Base-by-base conservation (phyloP, 495 filamentous ascomycete genomes). In the Penicillium maclennaniae region DNA sequence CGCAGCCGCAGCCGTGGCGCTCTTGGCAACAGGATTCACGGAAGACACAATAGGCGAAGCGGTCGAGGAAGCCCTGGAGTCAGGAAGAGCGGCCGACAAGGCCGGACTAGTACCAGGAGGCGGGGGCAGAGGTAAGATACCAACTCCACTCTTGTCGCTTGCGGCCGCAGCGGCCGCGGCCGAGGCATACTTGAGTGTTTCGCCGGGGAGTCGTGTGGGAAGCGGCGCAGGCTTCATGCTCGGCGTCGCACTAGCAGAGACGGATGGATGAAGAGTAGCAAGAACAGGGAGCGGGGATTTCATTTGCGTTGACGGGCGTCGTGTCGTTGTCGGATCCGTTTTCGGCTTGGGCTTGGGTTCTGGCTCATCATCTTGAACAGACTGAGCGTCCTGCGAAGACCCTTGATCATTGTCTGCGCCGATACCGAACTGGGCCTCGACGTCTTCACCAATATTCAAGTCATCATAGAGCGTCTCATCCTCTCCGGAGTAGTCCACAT, bases 391-490 rank as follows among this genome's bases (percentile, higher is more conserved):
- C 77, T 98, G 93, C 47, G 92, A 97, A 19, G 92, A 97, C 49
- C 89, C 84, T 44, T 84, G 83, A 67, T 98, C 93, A 62, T 83
- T 86, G 17, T 97, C 95, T 51, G 76, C 77, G 54, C 74, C 80
- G 77, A 96, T 86, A 40, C 91, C 95, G 57, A 87, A 97, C 37
- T 81, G 77, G 43, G 82, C 86, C 58, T 93, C 92, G 52, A 85
- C 76, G 57, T 97, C 95, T 54, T 95, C 92, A 44, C 90, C 84
- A 25, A 98, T 83, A 58, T 91, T 86, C 44, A 98, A 76, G 46
- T 97, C 95, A 62, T 98, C 95, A 68, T 98, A 98, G 54, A 98
- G 86, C n/a, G 74, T 79, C 45, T 97, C 92, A 60, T 97, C 90
- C 58, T 96, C 91, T 58, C 88, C 81, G 16, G 71, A 74, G 72